These are phyloP conservation scores for Amniculicola lignicola DNA, from an alignment of 495 filamentous ascomycete species.

Conservation along the genomic window DNA sequence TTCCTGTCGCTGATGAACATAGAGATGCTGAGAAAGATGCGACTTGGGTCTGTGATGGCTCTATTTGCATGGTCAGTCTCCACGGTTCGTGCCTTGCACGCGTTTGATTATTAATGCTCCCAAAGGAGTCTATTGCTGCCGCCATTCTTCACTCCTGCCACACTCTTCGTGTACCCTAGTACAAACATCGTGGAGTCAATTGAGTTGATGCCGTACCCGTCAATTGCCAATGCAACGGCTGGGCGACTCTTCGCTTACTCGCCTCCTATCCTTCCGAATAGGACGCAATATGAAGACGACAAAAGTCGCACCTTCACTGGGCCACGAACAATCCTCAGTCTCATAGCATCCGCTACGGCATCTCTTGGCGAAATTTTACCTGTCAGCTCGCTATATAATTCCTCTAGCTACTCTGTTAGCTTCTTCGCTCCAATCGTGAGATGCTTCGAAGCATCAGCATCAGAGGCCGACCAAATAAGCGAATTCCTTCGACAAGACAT, in stretches of 20 bases:
- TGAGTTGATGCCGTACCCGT: constrained; percentile 9
- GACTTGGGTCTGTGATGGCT: constrained; percentile 11
- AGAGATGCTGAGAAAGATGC: constrained; percentile 16
- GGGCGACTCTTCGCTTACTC: constrained; percentile 11
- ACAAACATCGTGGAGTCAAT: background rate
- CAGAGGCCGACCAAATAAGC: background rate
- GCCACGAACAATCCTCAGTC: constrained; percentile 14
- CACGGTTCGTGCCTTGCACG: background rate
- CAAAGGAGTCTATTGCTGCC: constrained; percentile 12
- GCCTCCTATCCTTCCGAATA: constrained; percentile 1
- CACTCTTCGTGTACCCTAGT: constrained; percentile 12
- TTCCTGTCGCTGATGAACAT: constrained; percentile 3
- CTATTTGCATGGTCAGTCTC: constrained; percentile 12
- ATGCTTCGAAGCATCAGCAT: constrained; percentile 3
- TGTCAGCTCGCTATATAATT: constrained; percentile 1
- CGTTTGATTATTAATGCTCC: background rate
- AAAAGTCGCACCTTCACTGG: constrained; percentile 1
- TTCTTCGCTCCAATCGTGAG: constrained; percentile 21
- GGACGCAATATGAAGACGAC: constrained; percentile 2
- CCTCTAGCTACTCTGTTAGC: background rate
- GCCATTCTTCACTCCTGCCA: constrained; percentile 23
- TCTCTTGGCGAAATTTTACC: constrained; percentile 17
- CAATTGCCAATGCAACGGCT: background rate
- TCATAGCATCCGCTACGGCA: constrained; percentile 12
- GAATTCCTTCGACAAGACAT: constrained; percentile 10